phyloP scores from a whole-genome alignment of 2,329 filamentous ascomycete species.

The Scedosporium apiospermum region DNA sequence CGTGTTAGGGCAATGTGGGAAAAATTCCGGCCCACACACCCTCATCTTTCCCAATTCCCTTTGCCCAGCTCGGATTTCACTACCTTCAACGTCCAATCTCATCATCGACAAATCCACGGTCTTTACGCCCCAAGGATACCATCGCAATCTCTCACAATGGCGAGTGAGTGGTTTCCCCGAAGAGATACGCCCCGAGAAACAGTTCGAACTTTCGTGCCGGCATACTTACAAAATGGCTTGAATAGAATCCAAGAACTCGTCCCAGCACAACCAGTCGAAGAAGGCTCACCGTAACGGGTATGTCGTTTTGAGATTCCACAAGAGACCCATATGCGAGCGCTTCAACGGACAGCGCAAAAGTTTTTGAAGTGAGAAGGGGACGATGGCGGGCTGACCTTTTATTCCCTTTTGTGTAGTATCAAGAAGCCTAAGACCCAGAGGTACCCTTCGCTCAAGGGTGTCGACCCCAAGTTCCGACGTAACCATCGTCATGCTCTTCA shows the following conservation, averaged over 20 bases:
- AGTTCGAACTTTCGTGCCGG: not conserved
- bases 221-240: conserved; percentile 5
- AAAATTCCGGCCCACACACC: conserved; percentile 6
- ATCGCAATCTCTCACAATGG: conserved; percentile 6
- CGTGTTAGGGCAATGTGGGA: conserved; percentile 6
- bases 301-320: not conserved
- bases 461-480: conserved; percentile 98
- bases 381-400: not conserved
- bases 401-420: conserved; percentile 55
- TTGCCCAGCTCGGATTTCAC: not conserved
- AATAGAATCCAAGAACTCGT: conserved; percentile 99
- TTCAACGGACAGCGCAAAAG: not conserved
- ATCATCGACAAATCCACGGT: conserved; percentile 1
- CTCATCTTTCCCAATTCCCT: conserved; percentile 4
- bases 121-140: not conserved
- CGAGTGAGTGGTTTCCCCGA: conserved; percentile 1
- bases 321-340: not conserved
- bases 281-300: conserved; percentile 99
- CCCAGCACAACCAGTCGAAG: conserved; percentile 95
- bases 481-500: conserved; percentile 99
- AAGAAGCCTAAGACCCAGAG: conserved; percentile 99
- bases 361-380: conserved; percentile 11
- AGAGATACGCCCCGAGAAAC: too few relatives aligned
- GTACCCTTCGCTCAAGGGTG: conserved; percentile 97
- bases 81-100: not conserved